Conservation (phyloP, 768 basidiomycete species). For the Sporobolomyces pararoseus region DNA sequence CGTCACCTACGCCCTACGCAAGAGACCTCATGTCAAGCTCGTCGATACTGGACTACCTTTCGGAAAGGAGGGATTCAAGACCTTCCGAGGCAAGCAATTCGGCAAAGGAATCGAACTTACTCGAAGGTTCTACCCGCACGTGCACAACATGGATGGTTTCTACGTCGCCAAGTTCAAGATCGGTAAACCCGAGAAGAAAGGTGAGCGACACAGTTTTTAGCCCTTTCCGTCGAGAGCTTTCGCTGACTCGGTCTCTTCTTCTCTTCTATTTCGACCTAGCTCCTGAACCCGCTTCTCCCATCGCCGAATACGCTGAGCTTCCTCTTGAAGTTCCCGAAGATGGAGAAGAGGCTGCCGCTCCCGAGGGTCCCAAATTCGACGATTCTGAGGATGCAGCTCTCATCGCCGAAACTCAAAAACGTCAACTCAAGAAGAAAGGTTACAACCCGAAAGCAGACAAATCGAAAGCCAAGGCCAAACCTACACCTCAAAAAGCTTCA, state of each 20-base stretch:
- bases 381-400: slow-evolving; percentile 70
- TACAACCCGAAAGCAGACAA: slow-evolving; percentile 48
- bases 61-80: slow-evolving; percentile 84
- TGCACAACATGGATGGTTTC: slow-evolving; percentile 99
- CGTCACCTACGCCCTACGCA: slow-evolving; percentile 92
- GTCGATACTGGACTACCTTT: slow-evolving; percentile 91
- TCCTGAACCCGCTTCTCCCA: slow-evolving; percentile 44
- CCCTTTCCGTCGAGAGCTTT: neutral
- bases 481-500: neutral
- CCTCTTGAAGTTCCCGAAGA: slow-evolving; percentile 50
- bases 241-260: neutral
- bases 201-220: slow-evolving; percentile 14
- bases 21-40: slow-evolving; percentile 85
- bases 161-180: slow-evolving; percentile 95
- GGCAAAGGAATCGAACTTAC: slow-evolving; percentile 73
- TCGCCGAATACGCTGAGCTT: slow-evolving; percentile 44
- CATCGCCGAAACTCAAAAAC: slow-evolving; percentile 67
- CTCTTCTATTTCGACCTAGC: too few species aligned
- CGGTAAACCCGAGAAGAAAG: slow-evolving; percentile 45
- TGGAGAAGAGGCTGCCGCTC: slow-evolving; percentile 47
- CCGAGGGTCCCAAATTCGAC: slow-evolving; percentile 56
- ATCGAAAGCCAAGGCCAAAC: slow-evolving; percentile 35
- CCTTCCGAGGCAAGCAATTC: slow-evolving; percentile 86
- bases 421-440: slow-evolving; percentile 53
- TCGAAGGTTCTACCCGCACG: slow-evolving; percentile 67